Evolutionary conservation across 192 early-diverging fungal genomes (phyloP).

Genomic region (Mortierella antarctica): DNA sequence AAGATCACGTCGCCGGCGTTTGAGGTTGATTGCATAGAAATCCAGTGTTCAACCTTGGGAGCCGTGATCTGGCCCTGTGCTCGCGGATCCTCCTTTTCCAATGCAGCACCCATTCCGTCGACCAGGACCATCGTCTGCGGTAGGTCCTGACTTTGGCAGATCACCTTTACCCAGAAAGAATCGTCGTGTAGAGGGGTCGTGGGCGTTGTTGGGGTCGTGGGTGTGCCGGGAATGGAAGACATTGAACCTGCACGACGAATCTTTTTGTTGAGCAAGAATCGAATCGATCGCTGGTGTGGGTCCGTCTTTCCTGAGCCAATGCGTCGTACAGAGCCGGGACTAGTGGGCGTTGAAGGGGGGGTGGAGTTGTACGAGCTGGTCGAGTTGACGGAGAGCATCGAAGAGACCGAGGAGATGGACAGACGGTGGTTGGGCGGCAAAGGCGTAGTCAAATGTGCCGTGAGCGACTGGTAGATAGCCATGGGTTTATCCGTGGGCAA

Average conservation of each 20-base stretch:
- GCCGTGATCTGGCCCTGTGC: slow-evolving; percentile 27
- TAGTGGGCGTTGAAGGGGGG: slow-evolving; percentile 39
- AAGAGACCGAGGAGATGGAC: slow-evolving; percentile 55
- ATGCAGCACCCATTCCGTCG: slow-evolving; percentile 28
- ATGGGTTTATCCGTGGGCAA: slow-evolving; percentile 64
- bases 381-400: slow-evolving; percentile 52
- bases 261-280: slow-evolving; percentile 62
- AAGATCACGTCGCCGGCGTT: slow-evolving; percentile 59
- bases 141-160: slow-evolving; percentile 26
- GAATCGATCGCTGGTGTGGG: slow-evolving; percentile 48
- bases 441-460: slow-evolving; percentile 59
- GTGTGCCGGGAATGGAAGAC: slow-evolving; percentile 33
- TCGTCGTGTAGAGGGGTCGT: slow-evolving; percentile 41
- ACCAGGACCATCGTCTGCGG: slow-evolving; percentile 35
- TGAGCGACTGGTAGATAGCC: slow-evolving; percentile 64
- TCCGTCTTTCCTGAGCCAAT: slow-evolving; percentile 34
- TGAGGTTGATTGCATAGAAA: slow-evolving; percentile 54
- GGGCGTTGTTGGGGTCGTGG: slow-evolving; percentile 44
- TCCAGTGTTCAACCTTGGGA: slow-evolving; percentile 41
- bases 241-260: slow-evolving; percentile 46
- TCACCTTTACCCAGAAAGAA: slow-evolving; percentile 50
- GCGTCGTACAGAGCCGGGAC: slow-evolving; percentile 36
- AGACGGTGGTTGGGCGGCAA: slow-evolving; percentile 61
- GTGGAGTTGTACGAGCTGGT: slow-evolving; percentile 28
- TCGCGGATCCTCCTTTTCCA: slow-evolving; percentile 23